Evolutionary conservation across 1,139 yeast species (phyloP), one percentile per base, ranked within the genome.

Genomic region (Suhomyces guaymorum): DNA sequence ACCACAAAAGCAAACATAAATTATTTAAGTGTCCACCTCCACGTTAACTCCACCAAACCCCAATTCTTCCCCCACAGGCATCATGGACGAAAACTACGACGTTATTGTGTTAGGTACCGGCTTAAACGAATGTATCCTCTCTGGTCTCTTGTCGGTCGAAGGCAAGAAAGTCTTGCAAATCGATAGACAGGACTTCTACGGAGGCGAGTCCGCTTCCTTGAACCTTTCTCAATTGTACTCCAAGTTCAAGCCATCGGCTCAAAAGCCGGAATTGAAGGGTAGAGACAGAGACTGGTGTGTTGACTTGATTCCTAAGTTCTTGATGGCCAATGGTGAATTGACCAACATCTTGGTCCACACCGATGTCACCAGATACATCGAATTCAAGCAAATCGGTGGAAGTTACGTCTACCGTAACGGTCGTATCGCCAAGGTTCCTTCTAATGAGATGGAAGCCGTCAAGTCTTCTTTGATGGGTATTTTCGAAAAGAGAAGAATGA

Each of bases 261-360:
- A 83, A 49, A 74, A 78, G 43, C 88, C 94, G 13, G 86, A 82
- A 42, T 69, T 78, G 46, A 75, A 81, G 40, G 98, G 98, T 31
- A 79, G 95, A 51, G 96, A 89, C 56, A 78, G 98, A 48, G 98
- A 92, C 61, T 92, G 98, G 97, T 89, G 95, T 61, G 90, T 92
- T 38, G 99, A 92, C 58, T 73, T 92, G 67, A 89, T 92, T 53
- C 99, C 99, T 33, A 92, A 92, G 68, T 92, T 92, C 52, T 72
- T 94, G 52, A 94, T 92, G 98, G 94, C 97, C 39, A 88, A 89
- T 54, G 99, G 99, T 26, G 99, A 92, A 59, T 76, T 92, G 66
- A 90, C 97, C 50, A 90, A 90, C 61, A 94, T 92, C 51, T 76
- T 92, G 54, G 92, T 86, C 24, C 96, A 90, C 61, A 92, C 98